Base-by-base conservation (phyloP, 148 eudicot species). In the Cornus kousa region DNA sequence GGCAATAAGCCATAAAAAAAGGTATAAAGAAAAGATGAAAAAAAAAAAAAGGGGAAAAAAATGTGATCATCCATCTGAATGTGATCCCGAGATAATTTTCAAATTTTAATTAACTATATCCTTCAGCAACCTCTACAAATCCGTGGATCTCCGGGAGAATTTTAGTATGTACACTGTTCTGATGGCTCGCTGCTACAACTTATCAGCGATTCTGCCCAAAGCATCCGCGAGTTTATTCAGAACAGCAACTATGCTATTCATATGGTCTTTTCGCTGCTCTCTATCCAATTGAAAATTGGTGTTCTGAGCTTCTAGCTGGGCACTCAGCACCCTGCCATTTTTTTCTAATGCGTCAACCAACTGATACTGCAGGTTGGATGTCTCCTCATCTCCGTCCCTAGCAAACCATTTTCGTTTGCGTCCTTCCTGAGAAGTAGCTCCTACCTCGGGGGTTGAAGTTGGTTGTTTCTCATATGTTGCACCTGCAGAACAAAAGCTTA, bases 161-260 rank as follows among this genome's bases (percentile, higher is more conserved):
- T 60, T 5, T 57, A 67, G 62, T 75, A 86, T 71, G 77, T 74
- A 79, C 83, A 78, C 43, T 67, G n/a, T 60, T 66, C 40, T 35
- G 66, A 5, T 62, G 23, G 7, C 62, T 76, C 23, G 48, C 11
- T 64, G 70, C 92, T 93, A 93, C 72, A 95, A 78, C 85, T 93
- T 95, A 85, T 95, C 98, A n/a, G 98, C 98, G 43, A 95, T 93
- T 77, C 87, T 89, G 60, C 93, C 93, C 75, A 95, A 68, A 55
- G 98, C 93, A 87, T 91, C 97, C 39, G 97, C 98, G 62, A 95
- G 88, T 82, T 91, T 95, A 83, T 85, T 81, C 32, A 95, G 93
- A 78, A 88, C 98, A 37, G 87, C 82, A 80, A 93, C 86, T 71
- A 95, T 84, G 84, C 88, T 85, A 87, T 77, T 75, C 68, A 87